Conservation (phyloP, 495 filamentous ascomycete species). For the Hypomontagnella monticulosa region DNA sequence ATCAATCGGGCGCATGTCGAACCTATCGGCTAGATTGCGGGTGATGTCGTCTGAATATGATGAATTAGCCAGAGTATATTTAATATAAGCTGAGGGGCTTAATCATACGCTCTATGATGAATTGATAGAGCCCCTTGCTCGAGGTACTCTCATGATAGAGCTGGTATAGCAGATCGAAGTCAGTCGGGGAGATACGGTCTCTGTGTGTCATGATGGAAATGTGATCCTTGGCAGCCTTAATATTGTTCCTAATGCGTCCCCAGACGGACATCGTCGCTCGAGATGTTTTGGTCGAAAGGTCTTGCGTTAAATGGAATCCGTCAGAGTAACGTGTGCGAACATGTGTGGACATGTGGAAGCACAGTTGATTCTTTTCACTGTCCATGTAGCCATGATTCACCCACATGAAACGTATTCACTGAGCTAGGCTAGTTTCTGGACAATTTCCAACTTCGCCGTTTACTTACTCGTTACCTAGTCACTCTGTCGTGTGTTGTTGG, state of each 20-base stretch:
- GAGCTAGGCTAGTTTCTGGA: slow-evolving; percentile 14
- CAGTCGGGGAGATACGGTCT: slow-evolving; percentile 22
- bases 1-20: slow-evolving; percentile 22
- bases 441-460: slow-evolving; percentile 9
- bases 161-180: slow-evolving; percentile 38
- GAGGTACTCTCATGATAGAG: slow-evolving; percentile 34
- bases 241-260: slow-evolving; percentile 9
- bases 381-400: slow-evolving; percentile 7
- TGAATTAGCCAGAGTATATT: background rate
- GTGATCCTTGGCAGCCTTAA: slow-evolving; percentile 20
- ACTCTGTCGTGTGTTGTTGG: slow-evolving; percentile 9
- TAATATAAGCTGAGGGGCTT: background rate
- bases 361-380: background rate
- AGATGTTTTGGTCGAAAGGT: background rate
- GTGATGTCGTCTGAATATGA: slow-evolving; percentile 23
- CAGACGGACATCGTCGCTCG: slow-evolving; percentile 10
- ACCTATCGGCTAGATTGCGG: slow-evolving; percentile 19
- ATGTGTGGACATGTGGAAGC: background rate
- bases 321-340: too few relatives aligned
- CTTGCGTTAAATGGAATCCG: too few relatives aligned
- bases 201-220: slow-evolving; percentile 28
- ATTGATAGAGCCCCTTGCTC: slow-evolving; percentile 33
- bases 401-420: background rate
- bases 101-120: slow-evolving; percentile 36
- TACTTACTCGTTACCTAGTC: background rate